These are phyloP conservation scores for Wallacemonas sp. DNA, from an alignment of 208 protist species.

Conservation along the genomic window DNA sequence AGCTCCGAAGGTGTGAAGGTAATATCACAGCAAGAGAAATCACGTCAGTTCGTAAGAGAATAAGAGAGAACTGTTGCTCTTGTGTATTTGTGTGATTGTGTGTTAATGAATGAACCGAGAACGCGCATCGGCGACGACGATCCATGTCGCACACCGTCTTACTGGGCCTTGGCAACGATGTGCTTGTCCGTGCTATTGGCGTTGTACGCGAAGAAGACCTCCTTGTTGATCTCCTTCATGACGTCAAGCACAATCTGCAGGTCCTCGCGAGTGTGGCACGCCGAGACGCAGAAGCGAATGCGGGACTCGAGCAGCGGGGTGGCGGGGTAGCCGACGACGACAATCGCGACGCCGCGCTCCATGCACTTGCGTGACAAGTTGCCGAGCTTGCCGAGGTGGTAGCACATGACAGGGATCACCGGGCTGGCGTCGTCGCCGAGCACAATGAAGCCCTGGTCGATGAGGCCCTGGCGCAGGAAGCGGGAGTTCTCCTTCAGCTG, in stretches of 20 bases:
- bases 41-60: not conserved
- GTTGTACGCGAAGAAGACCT: constrained; percentile 76
- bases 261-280: constrained; percentile 95
- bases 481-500: constrained; percentile 84
- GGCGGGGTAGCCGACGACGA: constrained; percentile 98
- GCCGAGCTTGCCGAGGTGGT: constrained; percentile 91
- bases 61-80: not conserved
- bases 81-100: not conserved
- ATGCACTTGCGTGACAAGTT: constrained; percentile 86
- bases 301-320: constrained; percentile 92
- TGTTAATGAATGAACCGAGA: not conserved
- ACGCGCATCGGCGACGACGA: not conserved
- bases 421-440: constrained; percentile 92
- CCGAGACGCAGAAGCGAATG: constrained; percentile 91
- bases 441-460: constrained; percentile 77
- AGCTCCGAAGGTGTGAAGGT: not conserved
- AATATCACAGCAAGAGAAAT: not conserved
- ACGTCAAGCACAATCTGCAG: constrained; percentile 88
- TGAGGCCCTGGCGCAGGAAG: constrained; percentile 83
- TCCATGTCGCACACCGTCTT: not conserved
- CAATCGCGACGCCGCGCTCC: constrained; percentile 90
- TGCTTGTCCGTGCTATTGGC: constrained; percentile 7
- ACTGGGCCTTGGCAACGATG: not conserved
- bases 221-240: constrained; percentile 79
- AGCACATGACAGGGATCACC: constrained; percentile 96